Conservation (phyloP, 2,329 filamentous ascomycete genomes). For the Byssoonygena ceratinophila region DNA sequence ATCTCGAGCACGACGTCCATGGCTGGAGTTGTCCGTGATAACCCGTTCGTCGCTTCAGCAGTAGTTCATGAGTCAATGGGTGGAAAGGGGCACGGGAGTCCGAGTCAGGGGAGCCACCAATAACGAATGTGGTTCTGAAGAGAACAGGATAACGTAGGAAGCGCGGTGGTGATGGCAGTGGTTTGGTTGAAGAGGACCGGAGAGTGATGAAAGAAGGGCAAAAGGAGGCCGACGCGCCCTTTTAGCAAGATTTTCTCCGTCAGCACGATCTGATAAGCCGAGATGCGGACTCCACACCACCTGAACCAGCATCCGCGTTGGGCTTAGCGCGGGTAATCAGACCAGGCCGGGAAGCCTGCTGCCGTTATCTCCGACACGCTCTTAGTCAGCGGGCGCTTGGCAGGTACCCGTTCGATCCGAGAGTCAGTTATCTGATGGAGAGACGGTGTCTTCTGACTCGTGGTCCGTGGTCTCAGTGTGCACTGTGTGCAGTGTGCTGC, state of each 20-base stretch:
- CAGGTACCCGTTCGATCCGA: neutral
- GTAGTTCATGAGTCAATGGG: neutral
- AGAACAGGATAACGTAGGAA: neutral
- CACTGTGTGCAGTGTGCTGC: too few species aligned
- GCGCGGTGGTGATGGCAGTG: neutral
- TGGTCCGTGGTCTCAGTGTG: too few species aligned
- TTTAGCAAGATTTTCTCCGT: slow-evolving; percentile 2
- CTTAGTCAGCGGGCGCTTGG: neutral
- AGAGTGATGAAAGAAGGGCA: neutral
- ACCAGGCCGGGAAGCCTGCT: slow-evolving; percentile 1
- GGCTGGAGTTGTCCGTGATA: slow-evolving; percentile 13
- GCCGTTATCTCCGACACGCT: neutral
- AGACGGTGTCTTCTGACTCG: too few species aligned
- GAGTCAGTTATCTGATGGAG: neutral
- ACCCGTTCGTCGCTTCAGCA: neutral
- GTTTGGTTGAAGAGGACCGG: neutral
- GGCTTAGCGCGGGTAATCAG: slow-evolving; percentile 7
- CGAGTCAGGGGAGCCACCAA: neutral
- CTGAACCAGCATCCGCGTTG: neutral
- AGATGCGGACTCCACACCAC: neutral
- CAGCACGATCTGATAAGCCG: slow-evolving; percentile 9
- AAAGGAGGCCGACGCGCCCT: neutral
- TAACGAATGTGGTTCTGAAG: too few species aligned
- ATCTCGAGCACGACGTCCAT: slow-evolving; percentile 93
- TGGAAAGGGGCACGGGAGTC: neutral